Conservation (phyloP, 306 rosid species). For the Prosopis cineraria region DNA sequence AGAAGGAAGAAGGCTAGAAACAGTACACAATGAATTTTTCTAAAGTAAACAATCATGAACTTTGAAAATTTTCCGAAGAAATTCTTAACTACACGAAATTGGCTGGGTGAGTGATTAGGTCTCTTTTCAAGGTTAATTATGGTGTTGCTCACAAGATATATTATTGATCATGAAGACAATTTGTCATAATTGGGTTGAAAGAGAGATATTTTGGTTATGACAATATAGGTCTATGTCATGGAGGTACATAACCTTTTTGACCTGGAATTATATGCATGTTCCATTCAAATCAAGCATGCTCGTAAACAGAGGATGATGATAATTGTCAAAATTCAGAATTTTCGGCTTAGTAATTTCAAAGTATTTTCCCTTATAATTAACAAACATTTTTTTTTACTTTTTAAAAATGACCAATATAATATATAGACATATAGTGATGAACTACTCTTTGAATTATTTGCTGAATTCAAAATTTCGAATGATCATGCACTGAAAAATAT, state of each 20-base stretch:
- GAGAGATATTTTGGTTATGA: neutral
- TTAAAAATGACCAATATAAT: too few relatives aligned
- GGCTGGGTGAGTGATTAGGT: neutral
- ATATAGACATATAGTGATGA: neutral
- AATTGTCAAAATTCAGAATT: neutral
- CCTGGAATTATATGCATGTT: neutral
- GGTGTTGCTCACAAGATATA: neutral
- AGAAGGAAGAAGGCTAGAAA: neutral
- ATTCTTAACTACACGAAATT: neutral
- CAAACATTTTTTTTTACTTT: too few relatives aligned
- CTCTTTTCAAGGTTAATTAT: neutral
- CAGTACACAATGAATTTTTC: neutral
- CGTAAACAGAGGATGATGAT: neutral
- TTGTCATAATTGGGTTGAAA: neutral
- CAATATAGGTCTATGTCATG: neutral
- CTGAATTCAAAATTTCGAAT: too few relatives aligned
- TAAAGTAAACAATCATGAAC: neutral
- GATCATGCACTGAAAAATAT: too few relatives aligned
- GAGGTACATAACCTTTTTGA: neutral
- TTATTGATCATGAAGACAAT: neutral
- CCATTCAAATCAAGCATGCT: neutral
- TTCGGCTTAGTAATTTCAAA: neutral
- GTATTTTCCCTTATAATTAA: neutral
- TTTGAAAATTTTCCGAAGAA: neutral
- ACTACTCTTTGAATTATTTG: neutral